These are phyloP conservation scores for Coniosporium tulheliwenetii DNA, from an alignment of 2,329 filamentous ascomycete species.

Conservation along the genomic window DNA sequence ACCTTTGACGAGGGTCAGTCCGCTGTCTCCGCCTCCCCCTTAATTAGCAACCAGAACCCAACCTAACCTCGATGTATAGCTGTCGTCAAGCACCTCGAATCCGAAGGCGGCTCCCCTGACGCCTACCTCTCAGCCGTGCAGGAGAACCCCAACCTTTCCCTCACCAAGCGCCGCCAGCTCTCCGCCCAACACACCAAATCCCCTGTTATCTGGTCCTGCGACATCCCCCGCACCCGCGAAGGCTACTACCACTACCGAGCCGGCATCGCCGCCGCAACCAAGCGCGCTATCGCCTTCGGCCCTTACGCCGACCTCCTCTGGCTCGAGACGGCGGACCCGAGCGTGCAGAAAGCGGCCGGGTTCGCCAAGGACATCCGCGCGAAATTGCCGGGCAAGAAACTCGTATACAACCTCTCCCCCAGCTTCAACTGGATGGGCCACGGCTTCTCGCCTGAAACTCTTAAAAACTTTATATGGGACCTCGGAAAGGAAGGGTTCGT, in stretches of 20 bases:
- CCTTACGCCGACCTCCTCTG: conserved; percentile 91
- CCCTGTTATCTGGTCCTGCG: conserved; percentile 74
- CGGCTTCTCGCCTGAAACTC: conserved; percentile 67
- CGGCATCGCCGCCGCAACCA: conserved; percentile 74
- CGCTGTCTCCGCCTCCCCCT: not conserved
- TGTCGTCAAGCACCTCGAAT: conserved; percentile 56
- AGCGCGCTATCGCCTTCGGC: conserved; percentile 80
- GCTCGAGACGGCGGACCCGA: conserved; percentile 90
- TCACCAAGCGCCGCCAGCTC: conserved; percentile 60
- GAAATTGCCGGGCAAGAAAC: conserved; percentile 59
- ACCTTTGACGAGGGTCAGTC: conserved; percentile 66
- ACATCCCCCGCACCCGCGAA: conserved; percentile 82
- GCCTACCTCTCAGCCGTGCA: conserved; percentile 49
- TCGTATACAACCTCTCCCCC: conserved; percentile 92
- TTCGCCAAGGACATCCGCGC: conserved; percentile 65
- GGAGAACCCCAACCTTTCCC: conserved; percentile 56
- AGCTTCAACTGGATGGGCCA: conserved; percentile 99
- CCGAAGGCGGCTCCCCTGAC: conserved; percentile 47
- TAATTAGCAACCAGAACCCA: not conserved
- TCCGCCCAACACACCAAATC: conserved; percentile 51
- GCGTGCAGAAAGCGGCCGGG: conserved; percentile 56
- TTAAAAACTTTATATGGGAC: conserved; percentile 94
- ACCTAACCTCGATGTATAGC: conserved; percentile 27
- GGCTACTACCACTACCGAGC: conserved; percentile 85
- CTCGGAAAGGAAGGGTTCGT: conserved; percentile 72